Evolutionary conservation across 2,329 filamentous ascomycete species (phyloP), one percentile per base, ranked within the genome.

Genomic region (Aspergillus sp.): DNA sequence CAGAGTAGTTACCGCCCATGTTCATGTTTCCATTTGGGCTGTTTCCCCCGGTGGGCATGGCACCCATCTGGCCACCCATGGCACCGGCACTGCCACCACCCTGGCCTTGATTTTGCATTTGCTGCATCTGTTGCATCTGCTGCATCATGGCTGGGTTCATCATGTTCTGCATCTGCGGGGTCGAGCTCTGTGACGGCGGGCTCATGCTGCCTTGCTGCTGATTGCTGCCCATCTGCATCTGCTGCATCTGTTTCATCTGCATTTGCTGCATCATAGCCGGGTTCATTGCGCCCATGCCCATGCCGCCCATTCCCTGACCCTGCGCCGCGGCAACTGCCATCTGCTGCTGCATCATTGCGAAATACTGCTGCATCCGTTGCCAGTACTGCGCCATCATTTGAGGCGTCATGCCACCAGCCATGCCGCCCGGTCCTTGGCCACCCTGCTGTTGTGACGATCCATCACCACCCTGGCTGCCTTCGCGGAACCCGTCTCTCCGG

Each of bases 341-440:
- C 68, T 94, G 88, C 65, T 93, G 89, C 73, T 95, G 91, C 90
- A 96, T 94, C 82, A 96, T 86, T 52, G 87, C 81, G 72, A 96
- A 95, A 74, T 95, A 96, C 70, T 96, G 90, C 73, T 99, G 94
- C 93, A 99, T 97, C 45, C 92, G 85, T 71, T 96, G 90, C 85
- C 94, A 95, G 75, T 97, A 96, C 71, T 96, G 92, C 2, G 94
- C 94, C 91, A 97, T 96, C 79, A 95, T 87, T 66, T 96, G 91
- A 0, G 93, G 93, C 17, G 89, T 95, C 89, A 97, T 95, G 57
- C 88, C 87, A 47, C 79, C 69, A 69, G 66, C 63, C 59, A 72
- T 69, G 43, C 67, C 70, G 50, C 59, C 64, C 55, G 74, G 73
- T 20, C 65, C 60, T 56, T 76, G 76, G 46, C 72, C 72, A 53